Percentiles rank a stretch among this genome's conserved stretches.
Evolutionary conservation across 352 stramenopile genomes (phyloP).

Genomic region (Pythium scleroteichum): DNA sequence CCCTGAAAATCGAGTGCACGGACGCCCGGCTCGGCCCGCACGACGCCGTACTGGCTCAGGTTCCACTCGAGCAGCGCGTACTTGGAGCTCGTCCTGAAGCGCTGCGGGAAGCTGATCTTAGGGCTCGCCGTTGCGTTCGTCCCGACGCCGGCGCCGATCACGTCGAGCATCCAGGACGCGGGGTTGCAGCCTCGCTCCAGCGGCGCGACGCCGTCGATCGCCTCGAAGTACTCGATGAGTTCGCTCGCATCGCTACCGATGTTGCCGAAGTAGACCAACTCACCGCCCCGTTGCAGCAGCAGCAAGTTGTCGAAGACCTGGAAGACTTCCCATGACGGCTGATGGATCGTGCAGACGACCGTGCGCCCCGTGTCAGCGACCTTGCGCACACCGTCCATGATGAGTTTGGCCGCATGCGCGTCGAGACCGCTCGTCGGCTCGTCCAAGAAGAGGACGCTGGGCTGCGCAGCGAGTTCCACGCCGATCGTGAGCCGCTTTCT

Average conservation of each 20-base stretch:
- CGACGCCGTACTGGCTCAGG: constrained; percentile 16
- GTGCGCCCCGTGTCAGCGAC: constrained; percentile 48
- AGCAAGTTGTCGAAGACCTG: constrained; percentile 27
- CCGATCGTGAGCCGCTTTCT: constrained; percentile 52
- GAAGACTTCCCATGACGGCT: constrained; percentile 29
- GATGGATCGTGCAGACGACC: constrained; percentile 34
- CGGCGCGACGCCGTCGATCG: constrained; percentile 24
- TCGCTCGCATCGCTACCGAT: constrained; percentile 24
- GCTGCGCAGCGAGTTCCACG: constrained; percentile 69
- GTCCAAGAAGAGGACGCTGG: constrained; percentile 76
- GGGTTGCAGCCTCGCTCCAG: constrained; percentile 3
- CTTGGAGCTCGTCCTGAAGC: constrained; percentile 15
- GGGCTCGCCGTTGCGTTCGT: not conserved
- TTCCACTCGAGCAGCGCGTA: constrained; percentile 11
- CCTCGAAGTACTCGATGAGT: constrained; percentile 48
- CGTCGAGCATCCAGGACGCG: constrained; percentile 34
- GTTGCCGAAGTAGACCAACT: constrained; percentile 25
- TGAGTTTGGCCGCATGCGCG: constrained; percentile 60
- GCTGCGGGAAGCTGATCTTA: not conserved
- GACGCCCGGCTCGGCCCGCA: constrained; percentile 1
- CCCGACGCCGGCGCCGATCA: constrained; percentile 14
- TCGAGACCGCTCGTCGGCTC: constrained; percentile 85
- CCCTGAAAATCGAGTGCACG: constrained; percentile 13
- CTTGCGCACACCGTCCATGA: constrained; percentile 82
- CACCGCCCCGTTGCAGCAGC: constrained; percentile 20